These are phyloP conservation scores for Podila verticillata DNA, from an alignment of 192 early-diverging fungal genomes.

Conservation along the genomic window DNA sequence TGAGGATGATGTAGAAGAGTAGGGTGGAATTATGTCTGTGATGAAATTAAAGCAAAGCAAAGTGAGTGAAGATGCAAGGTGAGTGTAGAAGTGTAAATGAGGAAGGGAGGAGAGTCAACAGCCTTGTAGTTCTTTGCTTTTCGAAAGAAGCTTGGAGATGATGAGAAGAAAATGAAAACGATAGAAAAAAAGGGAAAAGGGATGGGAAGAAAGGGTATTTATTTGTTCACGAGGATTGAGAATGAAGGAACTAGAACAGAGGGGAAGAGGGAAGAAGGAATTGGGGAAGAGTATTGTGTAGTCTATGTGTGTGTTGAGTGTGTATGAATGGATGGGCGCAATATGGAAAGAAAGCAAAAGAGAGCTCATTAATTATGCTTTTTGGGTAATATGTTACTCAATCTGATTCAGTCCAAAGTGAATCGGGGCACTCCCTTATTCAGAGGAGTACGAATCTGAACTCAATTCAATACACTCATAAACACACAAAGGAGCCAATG, in stretches of 20 bases:
- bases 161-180: background rate
- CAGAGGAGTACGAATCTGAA: background rate
- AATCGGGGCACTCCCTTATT: conserved; percentile 13
- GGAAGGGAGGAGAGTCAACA: too few relatives aligned
- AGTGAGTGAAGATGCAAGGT: conserved; percentile 3
- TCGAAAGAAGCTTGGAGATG: background rate
- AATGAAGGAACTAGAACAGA: background rate
- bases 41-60: background rate
- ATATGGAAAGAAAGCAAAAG: background rate
- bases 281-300: background rate
- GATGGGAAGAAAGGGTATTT: background rate
- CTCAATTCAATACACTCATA: background rate
- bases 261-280: background rate
- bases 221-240: too few relatives aligned
- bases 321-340: too few relatives aligned
- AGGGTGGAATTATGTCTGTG: background rate
- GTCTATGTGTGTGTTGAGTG: too few relatives aligned
- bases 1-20: background rate
- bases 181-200: background rate
- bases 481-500: background rate
- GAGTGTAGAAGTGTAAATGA: background rate
- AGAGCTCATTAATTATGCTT: background rate
- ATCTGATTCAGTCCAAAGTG: conserved; percentile 8
- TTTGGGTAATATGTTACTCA: background rate
- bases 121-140: background rate